These are phyloP conservation scores for Tulasnella sp. DNA, from an alignment of 768 basidiomycete species.

Conservation along the genomic window DNA sequence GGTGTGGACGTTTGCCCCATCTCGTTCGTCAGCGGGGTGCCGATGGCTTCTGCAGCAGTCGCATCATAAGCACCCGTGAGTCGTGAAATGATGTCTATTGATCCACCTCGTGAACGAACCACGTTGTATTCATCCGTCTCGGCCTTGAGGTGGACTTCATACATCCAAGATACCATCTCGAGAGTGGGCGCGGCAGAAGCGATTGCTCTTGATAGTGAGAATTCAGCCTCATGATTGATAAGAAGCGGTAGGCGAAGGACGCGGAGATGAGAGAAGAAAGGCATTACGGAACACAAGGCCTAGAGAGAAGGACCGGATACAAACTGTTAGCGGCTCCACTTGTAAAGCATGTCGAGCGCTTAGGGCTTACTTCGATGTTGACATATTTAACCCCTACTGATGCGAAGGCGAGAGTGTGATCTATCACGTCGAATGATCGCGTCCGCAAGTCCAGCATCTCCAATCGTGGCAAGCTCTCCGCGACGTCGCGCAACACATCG, in stretches of 20 bases:
- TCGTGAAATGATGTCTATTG: too few species aligned
- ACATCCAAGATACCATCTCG: slow-evolving; percentile 11
- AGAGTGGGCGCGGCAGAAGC: neutral
- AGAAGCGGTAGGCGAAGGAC: slow-evolving; percentile 8
- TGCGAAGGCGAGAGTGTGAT: neutral
- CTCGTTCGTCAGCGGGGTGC: too few species aligned
- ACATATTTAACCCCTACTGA: neutral
- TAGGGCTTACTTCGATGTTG: neutral
- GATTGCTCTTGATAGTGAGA: neutral
- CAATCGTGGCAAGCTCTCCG: slow-evolving; percentile 2
- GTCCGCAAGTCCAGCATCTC: slow-evolving; percentile 11
- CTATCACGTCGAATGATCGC: slow-evolving; percentile 3
- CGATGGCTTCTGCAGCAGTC: too few species aligned
- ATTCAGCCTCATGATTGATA: neutral
- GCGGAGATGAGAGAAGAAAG: slow-evolving; percentile 11
- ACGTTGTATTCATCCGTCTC: slow-evolving; percentile 1
- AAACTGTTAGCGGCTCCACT: neutral
- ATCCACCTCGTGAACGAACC: neutral
- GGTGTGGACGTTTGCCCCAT: too few species aligned
- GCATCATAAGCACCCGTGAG: too few species aligned
- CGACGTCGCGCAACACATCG: slow-evolving; percentile 4
- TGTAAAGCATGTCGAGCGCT: too few species aligned
- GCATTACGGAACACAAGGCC: neutral
- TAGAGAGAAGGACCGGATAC: neutral
- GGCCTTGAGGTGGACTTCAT: neutral